phyloP scores from a whole-genome alignment of 2,329 filamentous ascomycete species.

The Plectosphaerella plurivora region DNA sequence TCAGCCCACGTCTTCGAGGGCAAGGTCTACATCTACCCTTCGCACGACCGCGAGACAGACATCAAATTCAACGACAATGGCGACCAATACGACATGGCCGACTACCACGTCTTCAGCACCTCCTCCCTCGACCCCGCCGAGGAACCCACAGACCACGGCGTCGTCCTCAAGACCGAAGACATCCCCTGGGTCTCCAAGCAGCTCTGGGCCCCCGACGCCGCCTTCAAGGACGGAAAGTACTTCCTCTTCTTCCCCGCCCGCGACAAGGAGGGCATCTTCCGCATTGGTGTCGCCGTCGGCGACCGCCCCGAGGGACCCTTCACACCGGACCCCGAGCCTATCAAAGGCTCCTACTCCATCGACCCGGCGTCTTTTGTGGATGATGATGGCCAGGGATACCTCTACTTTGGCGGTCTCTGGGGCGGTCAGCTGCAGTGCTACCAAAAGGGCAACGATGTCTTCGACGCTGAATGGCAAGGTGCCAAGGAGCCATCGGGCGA shows the following conservation, averaged over 20 bases:
- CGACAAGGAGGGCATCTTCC: slow-evolving; percentile 65
- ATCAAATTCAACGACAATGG: slow-evolving; percentile 79
- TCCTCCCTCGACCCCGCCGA: slow-evolving; percentile 46
- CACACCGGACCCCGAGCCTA: slow-evolving; percentile 56
- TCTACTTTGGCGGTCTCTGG: slow-evolving; percentile 77
- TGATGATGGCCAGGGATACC: slow-evolving; percentile 29
- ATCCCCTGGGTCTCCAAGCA: slow-evolving; percentile 76
- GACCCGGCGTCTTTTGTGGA: slow-evolving; percentile 75
- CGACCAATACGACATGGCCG: slow-evolving; percentile 79
- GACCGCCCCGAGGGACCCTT: slow-evolving; percentile 67
- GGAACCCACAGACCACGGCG: slow-evolving; percentile 67
- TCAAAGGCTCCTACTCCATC: slow-evolving; percentile 69
- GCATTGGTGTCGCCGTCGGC: slow-evolving; percentile 67
- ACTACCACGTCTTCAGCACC: slow-evolving; percentile 74
- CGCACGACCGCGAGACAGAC: slow-evolving; percentile 71
- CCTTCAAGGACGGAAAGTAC: slow-evolving; percentile 62
- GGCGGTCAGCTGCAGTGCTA: slow-evolving; percentile 79
- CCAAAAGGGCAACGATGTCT: slow-evolving; percentile 47
- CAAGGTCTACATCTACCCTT: slow-evolving; percentile 75
- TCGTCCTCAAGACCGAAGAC: slow-evolving; percentile 60
- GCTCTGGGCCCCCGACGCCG: slow-evolving; percentile 77
- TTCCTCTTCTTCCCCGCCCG: slow-evolving; percentile 76
- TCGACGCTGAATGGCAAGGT: slow-evolving; percentile 49
- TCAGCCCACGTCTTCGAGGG: slow-evolving; percentile 76
- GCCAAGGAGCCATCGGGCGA: slow-evolving; percentile 55